Percentiles rank a stretch among this genome's conserved stretches.
Conservation (phyloP, 345 rosid genomes). For the Aquilaria malaccensis region DNA sequence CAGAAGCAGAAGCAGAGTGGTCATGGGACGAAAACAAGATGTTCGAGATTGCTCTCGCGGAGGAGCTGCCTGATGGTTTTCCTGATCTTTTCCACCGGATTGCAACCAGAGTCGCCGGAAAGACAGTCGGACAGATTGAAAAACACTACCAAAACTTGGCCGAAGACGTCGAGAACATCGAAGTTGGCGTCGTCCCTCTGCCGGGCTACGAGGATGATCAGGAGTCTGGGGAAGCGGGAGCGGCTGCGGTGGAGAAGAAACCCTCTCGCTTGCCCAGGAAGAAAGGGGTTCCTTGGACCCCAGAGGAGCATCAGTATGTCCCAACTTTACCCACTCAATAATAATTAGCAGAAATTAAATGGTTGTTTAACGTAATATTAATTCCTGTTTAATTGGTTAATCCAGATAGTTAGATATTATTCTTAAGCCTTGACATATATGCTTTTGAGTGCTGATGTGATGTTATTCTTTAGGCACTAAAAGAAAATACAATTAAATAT, state of each 20-base stretch:
- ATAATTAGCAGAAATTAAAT: too few relatives aligned
- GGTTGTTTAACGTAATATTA: too few relatives aligned
- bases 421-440: too few relatives aligned
- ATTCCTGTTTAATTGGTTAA: too few relatives aligned
- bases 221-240: too few relatives aligned
- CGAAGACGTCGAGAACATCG: neutral
- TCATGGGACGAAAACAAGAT: neutral
- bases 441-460: too few relatives aligned
- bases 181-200: neutral
- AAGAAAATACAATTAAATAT: too few relatives aligned
- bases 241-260: neutral
- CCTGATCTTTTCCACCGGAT: conserved; percentile 1
- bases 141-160: neutral
- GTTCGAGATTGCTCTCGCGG: conserved; percentile 5
- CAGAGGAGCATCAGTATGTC: conserved; percentile 4
- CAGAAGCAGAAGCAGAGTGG: neutral
- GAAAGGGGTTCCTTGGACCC: neutral
- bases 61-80: neutral
- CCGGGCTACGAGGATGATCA: neutral
- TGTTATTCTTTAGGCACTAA: too few relatives aligned
- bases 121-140: neutral
- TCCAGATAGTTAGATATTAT: too few relatives aligned
- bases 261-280: neutral
- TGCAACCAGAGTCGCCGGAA: neutral
- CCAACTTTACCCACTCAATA: too few relatives aligned